Conservation (phyloP, 2,329 filamentous ascomycete species). For the Fusarium phyllophilum region DNA sequence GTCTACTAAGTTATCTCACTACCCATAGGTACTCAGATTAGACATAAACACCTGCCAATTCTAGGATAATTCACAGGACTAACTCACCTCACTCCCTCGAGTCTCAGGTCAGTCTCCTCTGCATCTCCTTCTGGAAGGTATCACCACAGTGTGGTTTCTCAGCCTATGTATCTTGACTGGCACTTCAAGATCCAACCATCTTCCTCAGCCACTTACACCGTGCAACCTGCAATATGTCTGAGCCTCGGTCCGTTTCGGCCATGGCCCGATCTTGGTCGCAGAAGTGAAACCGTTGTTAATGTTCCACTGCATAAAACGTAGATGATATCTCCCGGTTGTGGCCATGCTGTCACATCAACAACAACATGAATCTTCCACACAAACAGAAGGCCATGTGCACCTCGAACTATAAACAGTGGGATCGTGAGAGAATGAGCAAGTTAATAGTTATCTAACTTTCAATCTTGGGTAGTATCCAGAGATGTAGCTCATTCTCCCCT, state of each 20-base stretch:
- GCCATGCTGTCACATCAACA: neutral
- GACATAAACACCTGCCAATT: neutral
- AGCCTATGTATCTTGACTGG: neutral
- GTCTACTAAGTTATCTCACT: neutral
- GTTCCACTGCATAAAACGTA: slow-evolving; percentile 16
- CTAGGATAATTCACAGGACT: neutral
- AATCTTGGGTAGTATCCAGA: neutral
- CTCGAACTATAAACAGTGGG: slow-evolving; percentile 1
- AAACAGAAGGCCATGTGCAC: neutral
- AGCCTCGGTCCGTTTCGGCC: slow-evolving; percentile 34
- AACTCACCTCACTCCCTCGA: neutral
- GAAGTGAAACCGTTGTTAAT: slow-evolving; percentile 13
- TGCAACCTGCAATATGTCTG: neutral
- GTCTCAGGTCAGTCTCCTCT: neutral
- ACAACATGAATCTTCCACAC: neutral
- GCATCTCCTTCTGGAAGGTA: slow-evolving; percentile 32
- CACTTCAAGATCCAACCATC: slow-evolving; percentile 8
- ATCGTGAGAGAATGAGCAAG: neutral
- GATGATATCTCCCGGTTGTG: slow-evolving; percentile 18
- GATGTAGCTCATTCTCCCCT: neutral
- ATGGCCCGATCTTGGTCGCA: slow-evolving; percentile 27
- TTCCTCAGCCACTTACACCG: slow-evolving; percentile 5
- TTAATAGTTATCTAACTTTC: neutral
- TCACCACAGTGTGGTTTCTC: slow-evolving; percentile 3
- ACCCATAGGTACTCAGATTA: neutral